Evolutionary conservation across 148 eudicot species (phyloP).

Genomic region (Cornus florida): DNA sequence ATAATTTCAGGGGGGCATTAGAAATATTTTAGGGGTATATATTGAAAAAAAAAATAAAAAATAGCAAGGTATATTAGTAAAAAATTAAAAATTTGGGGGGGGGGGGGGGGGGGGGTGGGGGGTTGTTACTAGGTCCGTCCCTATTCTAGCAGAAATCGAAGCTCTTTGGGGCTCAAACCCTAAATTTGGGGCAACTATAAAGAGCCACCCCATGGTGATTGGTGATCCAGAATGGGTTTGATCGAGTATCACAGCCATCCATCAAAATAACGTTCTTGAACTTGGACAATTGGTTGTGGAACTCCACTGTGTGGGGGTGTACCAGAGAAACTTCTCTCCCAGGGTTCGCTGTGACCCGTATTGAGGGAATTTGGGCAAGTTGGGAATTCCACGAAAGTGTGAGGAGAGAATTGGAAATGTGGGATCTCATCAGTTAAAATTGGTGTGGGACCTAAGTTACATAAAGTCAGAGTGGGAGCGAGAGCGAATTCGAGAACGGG

Average conservation of each 20-base stretch:
- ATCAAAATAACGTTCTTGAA: conserved; percentile 68
- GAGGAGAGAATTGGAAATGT: conserved; percentile 22
- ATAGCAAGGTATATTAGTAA: too few species aligned
- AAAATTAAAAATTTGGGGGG: too few species aligned
- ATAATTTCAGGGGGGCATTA: too few species aligned
- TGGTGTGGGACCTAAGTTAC: too few species aligned
- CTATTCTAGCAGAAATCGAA: conserved; percentile 57
- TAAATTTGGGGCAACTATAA: conserved; percentile 93
- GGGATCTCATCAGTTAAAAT: too few species aligned
- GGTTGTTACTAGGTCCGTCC: too few species aligned
- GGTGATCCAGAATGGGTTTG: conserved; percentile 88
- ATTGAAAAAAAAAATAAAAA: too few species aligned
- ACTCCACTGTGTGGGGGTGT: conserved; percentile 96
- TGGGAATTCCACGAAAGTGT: conserved; percentile 16
- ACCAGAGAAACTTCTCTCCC: too few species aligned
- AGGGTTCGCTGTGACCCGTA: conserved; percentile 18
- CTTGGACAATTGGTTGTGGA: conserved; percentile 90
- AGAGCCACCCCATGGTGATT: conserved; percentile 63
- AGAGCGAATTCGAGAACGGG: too few species aligned
- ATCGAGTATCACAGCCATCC: conserved; percentile 61
- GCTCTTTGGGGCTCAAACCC: conserved; percentile 62
- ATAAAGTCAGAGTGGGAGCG: too few species aligned
- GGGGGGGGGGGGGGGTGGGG: too few species aligned
- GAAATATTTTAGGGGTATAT: too few species aligned
- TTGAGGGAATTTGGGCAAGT: conserved; percentile 12